Evolutionary conservation across 306 rosid genomes (phyloP), one percentile per base, ranked within the genome.

Genomic region (Acacia crassicarpa): DNA sequence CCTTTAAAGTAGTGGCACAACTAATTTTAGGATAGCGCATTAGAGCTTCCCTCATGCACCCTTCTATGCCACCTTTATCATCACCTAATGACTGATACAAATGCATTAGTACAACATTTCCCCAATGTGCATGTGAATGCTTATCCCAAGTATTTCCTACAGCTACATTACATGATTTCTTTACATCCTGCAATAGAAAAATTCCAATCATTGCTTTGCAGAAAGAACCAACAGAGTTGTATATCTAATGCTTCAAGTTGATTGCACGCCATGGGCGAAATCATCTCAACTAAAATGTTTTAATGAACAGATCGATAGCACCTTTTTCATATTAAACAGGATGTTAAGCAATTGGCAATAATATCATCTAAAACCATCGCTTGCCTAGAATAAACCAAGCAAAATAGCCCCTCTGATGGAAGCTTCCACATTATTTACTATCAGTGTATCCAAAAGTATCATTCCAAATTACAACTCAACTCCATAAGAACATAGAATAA

Each of bases 61-160:
- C 78, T 67, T 84, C 86, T 79, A 90, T 80, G 78, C 91, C 89
- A 51, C 92, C 90, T 82, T 86, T 90, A 61, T 67, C 83, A 76
- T 80, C 85, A 54, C 92, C 87, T 63, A 90, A 46, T 41, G 97
- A 93, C 85, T 89, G 91, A 85, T 77, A 80, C 78, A 91, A 76
- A 61, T 78, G 90, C 69, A 84, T 88, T 79, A 88, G 85, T 67
- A 86, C 79, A 62, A 88, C 83, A 86, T 86, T 86, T 84, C 91
- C 90, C 90, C 92, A 90, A 76, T 83, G 79, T 75, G 84, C 82
- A 82, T 67, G 83, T n/a, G 85, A 89, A 81, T 75, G 66, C 75
- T 88, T 86, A 63, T 81, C 72, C 75, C 81, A 83, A 82, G 81
- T 78, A 65, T 74, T 84, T 77, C 79, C 90, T 59, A 86, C 56